phyloP scores from a whole-genome alignment of 1,284 basidiomycete genomes.

The Cutaneotrichosporon spelunceum region DNA sequence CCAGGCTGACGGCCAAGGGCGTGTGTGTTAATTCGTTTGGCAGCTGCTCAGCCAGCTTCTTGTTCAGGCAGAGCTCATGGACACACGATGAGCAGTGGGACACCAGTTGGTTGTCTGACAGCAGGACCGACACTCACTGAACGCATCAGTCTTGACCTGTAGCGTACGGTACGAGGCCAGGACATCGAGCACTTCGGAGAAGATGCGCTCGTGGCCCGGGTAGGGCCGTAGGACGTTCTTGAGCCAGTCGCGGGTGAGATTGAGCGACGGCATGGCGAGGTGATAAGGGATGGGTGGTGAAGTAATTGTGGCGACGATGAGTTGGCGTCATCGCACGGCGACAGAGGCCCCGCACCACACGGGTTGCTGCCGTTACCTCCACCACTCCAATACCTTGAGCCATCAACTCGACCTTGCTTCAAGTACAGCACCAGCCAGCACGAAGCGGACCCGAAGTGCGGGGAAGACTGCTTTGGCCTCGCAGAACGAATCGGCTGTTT shows the following conservation, averaged over 20 bases:
- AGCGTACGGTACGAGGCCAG: constrained; percentile 65
- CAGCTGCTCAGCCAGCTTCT: too few relatives aligned
- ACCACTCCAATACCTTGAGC: not conserved
- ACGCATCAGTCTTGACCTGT: constrained; percentile 84
- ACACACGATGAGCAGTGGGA: too few relatives aligned
- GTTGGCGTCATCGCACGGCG: not conserved
- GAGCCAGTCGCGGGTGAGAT: constrained; percentile 65
- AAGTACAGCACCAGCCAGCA: not conserved
- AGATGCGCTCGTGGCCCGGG: constrained; percentile 58
- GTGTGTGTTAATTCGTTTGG: not conserved
- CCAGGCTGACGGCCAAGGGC: not conserved
- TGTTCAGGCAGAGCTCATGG: too few relatives aligned
- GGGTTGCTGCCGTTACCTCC: constrained; percentile 2
- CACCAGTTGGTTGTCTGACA: constrained; percentile 1
- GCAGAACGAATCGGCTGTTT: not conserved
- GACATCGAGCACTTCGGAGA: constrained; percentile 64
- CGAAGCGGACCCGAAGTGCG: not conserved
- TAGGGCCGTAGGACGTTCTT: constrained; percentile 67
- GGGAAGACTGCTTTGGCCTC: not conserved
- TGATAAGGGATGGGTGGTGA: not conserved
- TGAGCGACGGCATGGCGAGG: constrained; percentile 35
- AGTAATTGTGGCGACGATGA: not conserved
- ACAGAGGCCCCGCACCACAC: constrained; percentile 1
- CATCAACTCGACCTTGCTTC: not conserved
- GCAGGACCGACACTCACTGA: constrained; percentile 61